Conservation (phyloP, 2,329 filamentous ascomycete species). For the Alternaria atra region DNA sequence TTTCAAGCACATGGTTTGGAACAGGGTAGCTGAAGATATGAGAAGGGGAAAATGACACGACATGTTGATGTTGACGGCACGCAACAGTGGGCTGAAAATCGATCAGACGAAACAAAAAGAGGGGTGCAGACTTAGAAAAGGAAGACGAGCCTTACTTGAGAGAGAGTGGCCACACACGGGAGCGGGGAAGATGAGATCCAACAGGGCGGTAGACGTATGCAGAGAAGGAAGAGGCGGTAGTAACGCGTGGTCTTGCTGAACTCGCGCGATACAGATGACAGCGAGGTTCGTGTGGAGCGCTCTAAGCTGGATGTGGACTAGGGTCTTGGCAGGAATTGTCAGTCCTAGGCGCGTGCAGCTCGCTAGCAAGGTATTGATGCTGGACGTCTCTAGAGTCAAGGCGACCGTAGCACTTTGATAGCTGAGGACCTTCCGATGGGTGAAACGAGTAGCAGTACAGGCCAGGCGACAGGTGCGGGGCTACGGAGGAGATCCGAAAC, state of each 20-base stretch:
- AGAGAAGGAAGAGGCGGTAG: slow-evolving; percentile 34
- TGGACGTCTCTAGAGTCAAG: slow-evolving; percentile 15
- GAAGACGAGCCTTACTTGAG: slow-evolving; percentile 39
- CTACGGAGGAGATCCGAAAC: slow-evolving; percentile 7
- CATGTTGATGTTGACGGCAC: slow-evolving; percentile 15
- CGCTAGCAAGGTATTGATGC: slow-evolving; percentile 19
- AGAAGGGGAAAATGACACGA: not conserved
- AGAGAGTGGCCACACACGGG: slow-evolving; percentile 33
- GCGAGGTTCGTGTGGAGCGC: slow-evolving; percentile 33
- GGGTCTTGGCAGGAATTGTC: slow-evolving; percentile 32
- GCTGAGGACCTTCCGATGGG: slow-evolving; percentile 11
- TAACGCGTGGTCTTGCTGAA: slow-evolving; percentile 35
- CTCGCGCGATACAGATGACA: slow-evolving; percentile 40
- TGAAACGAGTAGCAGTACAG: slow-evolving; percentile 10
- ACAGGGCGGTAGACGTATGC: slow-evolving; percentile 34
- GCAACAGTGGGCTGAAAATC: slow-evolving; percentile 20
- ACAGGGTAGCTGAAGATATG: not conserved
- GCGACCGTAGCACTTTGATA: slow-evolving; percentile 5
- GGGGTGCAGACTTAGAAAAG: slow-evolving; percentile 5
- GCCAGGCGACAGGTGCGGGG: slow-evolving; percentile 13
- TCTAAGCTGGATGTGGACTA: slow-evolving; percentile 34
- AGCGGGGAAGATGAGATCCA: slow-evolving; percentile 35
- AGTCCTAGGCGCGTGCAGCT: slow-evolving; percentile 10
- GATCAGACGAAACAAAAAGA: slow-evolving; percentile 17
- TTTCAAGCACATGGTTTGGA: slow-evolving; percentile 10